Conservation (phyloP, 225 moss, liverwort and hornwort species). For the Sphagnum contortum region DNA sequence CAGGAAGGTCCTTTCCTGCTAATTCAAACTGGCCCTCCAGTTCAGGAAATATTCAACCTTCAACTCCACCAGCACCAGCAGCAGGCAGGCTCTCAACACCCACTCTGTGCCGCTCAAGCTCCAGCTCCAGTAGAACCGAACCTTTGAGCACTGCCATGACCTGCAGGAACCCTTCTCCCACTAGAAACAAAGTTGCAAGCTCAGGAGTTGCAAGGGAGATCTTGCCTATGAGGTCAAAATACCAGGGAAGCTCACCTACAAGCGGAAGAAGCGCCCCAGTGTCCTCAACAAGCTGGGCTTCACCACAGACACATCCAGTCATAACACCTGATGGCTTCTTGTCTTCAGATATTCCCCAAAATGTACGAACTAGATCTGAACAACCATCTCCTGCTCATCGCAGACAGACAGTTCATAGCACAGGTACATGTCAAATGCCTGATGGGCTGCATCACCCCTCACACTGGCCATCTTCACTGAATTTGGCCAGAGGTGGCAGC, state of each 20-base stretch:
- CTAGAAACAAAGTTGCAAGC: slow-evolving; percentile 20
- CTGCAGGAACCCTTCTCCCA: slow-evolving; percentile 23
- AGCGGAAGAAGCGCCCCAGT: slow-evolving; percentile 18
- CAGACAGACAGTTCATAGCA: too few species aligned
- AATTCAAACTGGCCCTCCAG: too few species aligned
- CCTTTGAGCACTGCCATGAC: background rate
- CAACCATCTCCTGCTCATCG: too few species aligned
- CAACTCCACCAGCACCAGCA: too few species aligned
- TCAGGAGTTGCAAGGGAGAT: slow-evolving; percentile 16
- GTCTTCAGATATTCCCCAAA: slow-evolving; percentile 23
- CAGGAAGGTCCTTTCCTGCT: too few species aligned
- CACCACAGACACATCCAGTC: slow-evolving; percentile 33
- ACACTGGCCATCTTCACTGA: slow-evolving; percentile 5
- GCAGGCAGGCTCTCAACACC: slow-evolving; percentile 25
- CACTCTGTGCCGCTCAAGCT: slow-evolving; percentile 34
- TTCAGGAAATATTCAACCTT: too few species aligned
- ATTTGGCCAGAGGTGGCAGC: slow-evolving; percentile 14
- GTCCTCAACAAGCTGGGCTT: slow-evolving; percentile 17
- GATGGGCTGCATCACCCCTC: too few species aligned
- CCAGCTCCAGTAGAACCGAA: slow-evolving; percentile 13
- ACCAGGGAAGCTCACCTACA: slow-evolving; percentile 20
- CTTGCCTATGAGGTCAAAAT: slow-evolving; percentile 15
- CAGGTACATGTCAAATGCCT: too few species aligned
- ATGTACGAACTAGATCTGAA: slow-evolving; percentile 16
- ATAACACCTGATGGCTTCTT: slow-evolving; percentile 20